Evolutionary conservation across 108 stramenopile species (phyloP), one percentile per base, ranked within the genome.

Genomic region (Fistulifera solaris): DNA sequence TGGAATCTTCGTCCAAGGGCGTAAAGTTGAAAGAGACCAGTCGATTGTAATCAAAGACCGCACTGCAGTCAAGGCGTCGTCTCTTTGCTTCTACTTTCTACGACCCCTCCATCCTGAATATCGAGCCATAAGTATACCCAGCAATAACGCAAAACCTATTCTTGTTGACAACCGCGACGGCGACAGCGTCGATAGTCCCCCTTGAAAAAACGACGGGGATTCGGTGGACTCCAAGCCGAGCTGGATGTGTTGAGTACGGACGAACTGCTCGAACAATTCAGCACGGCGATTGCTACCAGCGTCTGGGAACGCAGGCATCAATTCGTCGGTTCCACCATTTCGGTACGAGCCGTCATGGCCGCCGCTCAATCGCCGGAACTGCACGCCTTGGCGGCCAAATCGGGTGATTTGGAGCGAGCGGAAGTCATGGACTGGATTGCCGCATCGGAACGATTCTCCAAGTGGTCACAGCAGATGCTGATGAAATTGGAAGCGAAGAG

Each of bases 361-460:
- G 62, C 70, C 17, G 64, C 67, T 2, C n/a, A n/a, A 12, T 31
- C 35, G 0, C 38, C 35, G 6, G 27, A 56, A 13, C 62, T 77
- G 6, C 67, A 62, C 41, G 27, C 58, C 27, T 14, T 40, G 43
- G 67, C 68, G 18, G 56, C 60, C 7, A 46, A 50, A 17, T 54
- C 44, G 23, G 79, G 75, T 1, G 11, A 45, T 21, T 17, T 17
- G 11, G 48, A 74, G 13, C 70, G 75, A 10, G 49, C 53, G 16
- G 62, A 70, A 19, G 52, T 81, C 40, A 71, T 81, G 72, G 61
- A 65, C 19, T 81, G 80, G 80, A 75, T 81, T 39, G 45, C 61
- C 17, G 27, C 59, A n/a, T 63, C 63, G 5, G 28, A 54, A 14
- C 48, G 51, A 21, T 81, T 67, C 41, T 48, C 17, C 2, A 41